Evolutionary conservation across 2,329 filamentous ascomycete genomes (phyloP), one percentile per base, ranked within the genome.

Genomic region (Microcyclospora pomicola): DNA sequence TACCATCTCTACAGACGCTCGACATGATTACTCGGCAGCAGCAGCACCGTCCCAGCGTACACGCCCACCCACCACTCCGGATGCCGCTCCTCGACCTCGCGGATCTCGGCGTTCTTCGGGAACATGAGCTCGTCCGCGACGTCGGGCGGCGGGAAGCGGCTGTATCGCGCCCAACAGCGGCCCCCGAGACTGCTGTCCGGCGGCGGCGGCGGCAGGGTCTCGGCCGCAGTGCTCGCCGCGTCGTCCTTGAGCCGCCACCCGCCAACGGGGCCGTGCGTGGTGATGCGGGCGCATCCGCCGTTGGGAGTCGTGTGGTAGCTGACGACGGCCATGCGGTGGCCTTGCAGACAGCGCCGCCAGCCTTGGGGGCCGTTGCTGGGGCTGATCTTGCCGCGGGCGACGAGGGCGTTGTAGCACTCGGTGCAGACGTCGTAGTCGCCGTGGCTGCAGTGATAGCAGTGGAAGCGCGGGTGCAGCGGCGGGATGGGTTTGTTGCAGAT

Each of bases 361-460:
- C 87, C 87, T 9, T 68, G 69, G 4, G 76, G 69, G 0, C 87
- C 86, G 47, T 94, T 86, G 43, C 87, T 80, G 13, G 67, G 64
- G 39, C 74, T 77, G 44, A 95, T 77, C 33, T 74, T 75, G 7
- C 73, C 71, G 0, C 70, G 69, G 2, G 67, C 61, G 2, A 82
- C 71, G 6, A 87, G 68, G 34, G 71, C 72, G 35, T 71, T 63
- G 58, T 95, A 95, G 65, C 87, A 95, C 3, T 70, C 65, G 13
- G 69, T 69, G 61, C 87, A 95, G 34, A 94, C 73, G 49, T 95
- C 84, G 58, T 91, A 93, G 56, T 92, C 82, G n/a, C 86, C 86
- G 24, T 72, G 66, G 36, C 74, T 75, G 59, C 86, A 93, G 36
- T 69, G 64, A 35, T 76, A 78, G 60, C 88, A 96, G 61, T 95